phyloP scores from a whole-genome alignment of 768 basidiomycete species.

The Cystofilobasidium capitatum region DNA sequence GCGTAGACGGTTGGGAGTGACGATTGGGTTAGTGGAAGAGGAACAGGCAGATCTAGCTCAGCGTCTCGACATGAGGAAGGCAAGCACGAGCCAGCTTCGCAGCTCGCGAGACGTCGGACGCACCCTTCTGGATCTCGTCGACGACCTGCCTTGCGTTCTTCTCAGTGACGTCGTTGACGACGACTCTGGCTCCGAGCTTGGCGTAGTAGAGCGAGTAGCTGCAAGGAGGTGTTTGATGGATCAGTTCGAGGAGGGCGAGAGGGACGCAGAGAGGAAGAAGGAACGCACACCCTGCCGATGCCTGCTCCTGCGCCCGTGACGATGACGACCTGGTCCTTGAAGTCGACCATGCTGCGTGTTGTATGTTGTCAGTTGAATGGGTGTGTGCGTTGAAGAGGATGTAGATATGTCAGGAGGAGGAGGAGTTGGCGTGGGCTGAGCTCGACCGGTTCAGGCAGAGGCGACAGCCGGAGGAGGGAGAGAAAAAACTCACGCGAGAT shows the following conservation, averaged over 20 bases:
- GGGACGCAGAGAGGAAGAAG: background rate
- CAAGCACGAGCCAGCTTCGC: conserved; percentile 10
- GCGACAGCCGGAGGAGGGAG: no score
- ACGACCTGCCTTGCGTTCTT: conserved; percentile 86
- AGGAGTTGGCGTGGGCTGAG: no score
- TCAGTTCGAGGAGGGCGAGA: background rate
- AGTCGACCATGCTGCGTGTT: conserved; percentile 10
- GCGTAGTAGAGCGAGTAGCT: conserved; percentile 89
- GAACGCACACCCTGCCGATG: conserved; percentile 73
- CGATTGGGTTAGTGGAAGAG: background rate
- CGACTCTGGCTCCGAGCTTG: conserved; percentile 82
- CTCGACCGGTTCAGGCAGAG: no score
- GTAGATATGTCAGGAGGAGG: no score
- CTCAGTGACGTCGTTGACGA: conserved; percentile 87
- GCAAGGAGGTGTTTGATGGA: background rate
- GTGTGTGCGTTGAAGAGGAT: no score
- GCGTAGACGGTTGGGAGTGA: background rate
- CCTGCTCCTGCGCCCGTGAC: conserved; percentile 95
- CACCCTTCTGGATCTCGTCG: conserved; percentile 72
- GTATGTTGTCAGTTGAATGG: no score
- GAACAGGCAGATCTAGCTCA: background rate
- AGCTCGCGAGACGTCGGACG: conserved; percentile 30
- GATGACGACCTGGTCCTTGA: conserved; percentile 72
- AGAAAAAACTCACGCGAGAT: no score
- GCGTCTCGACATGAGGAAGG: background rate